Base-by-base conservation (phyloP, 495 filamentous ascomycete species). In the Xylaria acuta region DNA sequence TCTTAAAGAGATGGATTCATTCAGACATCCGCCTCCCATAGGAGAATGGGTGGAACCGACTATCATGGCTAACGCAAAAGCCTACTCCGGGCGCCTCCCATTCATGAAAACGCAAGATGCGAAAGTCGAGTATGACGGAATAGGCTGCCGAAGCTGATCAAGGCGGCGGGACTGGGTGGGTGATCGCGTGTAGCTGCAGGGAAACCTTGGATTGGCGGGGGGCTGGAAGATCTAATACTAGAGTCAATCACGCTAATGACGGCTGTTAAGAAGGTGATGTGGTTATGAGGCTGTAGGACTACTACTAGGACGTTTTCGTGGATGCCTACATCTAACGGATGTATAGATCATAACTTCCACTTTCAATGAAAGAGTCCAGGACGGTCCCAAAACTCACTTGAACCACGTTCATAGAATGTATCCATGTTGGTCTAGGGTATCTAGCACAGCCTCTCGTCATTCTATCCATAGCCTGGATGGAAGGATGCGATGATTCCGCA, bases 31-130 rank as follows among this genome's bases (percentile, higher is more conserved):
- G 18, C 74, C 75, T 18, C 77, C 75, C 5, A 75, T 78, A 49
- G 77, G 75, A 11, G 65, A 69, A 34, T 79, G 77, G 77, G 65
- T 75, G 49, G 75, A 79, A 2, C 69, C 68, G 34, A 79, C 75
- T 14, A 76, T 77, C 27, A 77, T 77, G 77, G 77, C 77, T 36
- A 79, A 77, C 25, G 74, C 75, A 14, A 79, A 76, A 70, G 77
- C 72, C 6, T 79, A 77, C 36, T 74, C 77, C 1, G 75, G 77
- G 14, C 74, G 77, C 27, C 51, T 75, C 16, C 75, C 75, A 7
- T 79, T 79, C 53, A 73, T 78, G 5, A 77, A 76, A 43, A 75
- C 70, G 6, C 77, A 75, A 27, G 73, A 79, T 11, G 36, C 75
- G 30, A 76, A 47, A 25, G 71, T 79, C 51, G 77, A 79, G 54